Evolutionary conservation across 495 filamentous ascomycete species (phyloP), one percentile per base, ranked within the genome.

Genomic region (Lophiostoma macrostomum): DNA sequence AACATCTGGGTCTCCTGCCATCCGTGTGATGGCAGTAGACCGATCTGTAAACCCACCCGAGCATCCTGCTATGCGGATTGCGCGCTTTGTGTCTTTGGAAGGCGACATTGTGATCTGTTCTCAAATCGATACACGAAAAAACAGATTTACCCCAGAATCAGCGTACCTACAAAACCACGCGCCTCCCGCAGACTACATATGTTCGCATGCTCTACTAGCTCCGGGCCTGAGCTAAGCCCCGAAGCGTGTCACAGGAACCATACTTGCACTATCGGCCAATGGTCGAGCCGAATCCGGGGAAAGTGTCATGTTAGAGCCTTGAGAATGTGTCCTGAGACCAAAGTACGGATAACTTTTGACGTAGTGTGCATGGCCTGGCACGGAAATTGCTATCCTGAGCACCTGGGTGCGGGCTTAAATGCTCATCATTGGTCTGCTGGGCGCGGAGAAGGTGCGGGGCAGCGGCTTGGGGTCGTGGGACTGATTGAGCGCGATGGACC

Each of bases 11-110:
- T 60, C 56, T 31, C 56, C 51, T 35, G 56, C 50, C 51, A 60
- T 49, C 20, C 56, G 34, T 14, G 44, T 49, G n/a, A 60, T 54
- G 25, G 50, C 56, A 23, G 22, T 7, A 27, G 44, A 52, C 22
- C 56, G 41, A 45, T 60, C 56, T 41, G 50, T 60, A 41, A 60
- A 60, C 18, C 56, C 56, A 13, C 56, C 56, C 28, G 56, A 60
- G 30, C 43, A 53, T 30, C 56, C 56, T 43, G 50, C 50, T 25
- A 60, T 60, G 36, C 56, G 42, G 13, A 60, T 42, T 7, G 56
- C 50, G 38, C 56, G 56, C 29, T 60, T 60, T 3, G 40, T 45
- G 19, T 38, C 19, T 20, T 38, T 47, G 7, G 40, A 54, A n/a
- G 50, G 50, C 23, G 50, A 54, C 50, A 54, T 54, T 1, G 4